Conservation (phyloP, 306 rosid genomes). For the Quercus ilex region DNA sequence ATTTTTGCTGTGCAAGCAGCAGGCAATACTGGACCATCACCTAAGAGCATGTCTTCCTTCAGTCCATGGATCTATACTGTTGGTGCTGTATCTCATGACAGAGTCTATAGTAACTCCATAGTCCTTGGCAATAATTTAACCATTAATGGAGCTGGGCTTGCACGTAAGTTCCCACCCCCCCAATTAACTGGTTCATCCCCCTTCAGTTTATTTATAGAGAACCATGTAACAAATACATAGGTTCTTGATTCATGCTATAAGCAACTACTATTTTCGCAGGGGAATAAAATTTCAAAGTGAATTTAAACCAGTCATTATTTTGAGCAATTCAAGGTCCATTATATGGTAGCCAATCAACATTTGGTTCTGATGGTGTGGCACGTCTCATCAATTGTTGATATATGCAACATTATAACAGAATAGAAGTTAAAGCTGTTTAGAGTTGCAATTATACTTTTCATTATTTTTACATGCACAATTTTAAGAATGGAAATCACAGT, state of each 20-base stretch:
- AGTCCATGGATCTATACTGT: slow-evolving; percentile 97
- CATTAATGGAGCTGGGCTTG: slow-evolving; percentile 82
- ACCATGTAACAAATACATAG: not conserved
- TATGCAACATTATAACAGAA: not conserved
- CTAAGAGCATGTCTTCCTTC: slow-evolving; percentile 88
- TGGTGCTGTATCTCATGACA: slow-evolving; percentile 90
- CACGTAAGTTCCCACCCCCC: slow-evolving; percentile 45
- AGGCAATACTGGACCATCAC: slow-evolving; percentile 97
- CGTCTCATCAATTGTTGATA: not conserved
- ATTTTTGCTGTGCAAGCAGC: slow-evolving; percentile 98
- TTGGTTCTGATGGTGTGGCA: not conserved
- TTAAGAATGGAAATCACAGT: not conserved
- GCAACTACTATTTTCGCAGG: not conserved
- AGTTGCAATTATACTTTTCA: not conserved
- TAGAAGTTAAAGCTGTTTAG: not conserved
- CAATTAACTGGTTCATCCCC: not conserved
- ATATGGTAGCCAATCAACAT: not conserved
- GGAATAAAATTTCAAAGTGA: not conserved
- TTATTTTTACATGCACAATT: not conserved
- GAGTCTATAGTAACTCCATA: slow-evolving; percentile 75
- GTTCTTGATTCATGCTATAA: not conserved
- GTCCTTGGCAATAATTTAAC: slow-evolving; percentile 82
- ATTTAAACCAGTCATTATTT: not conserved
- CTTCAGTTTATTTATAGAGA: not conserved
- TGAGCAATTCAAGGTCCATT: not conserved